Conservation (phyloP, 306 rosid species). For the Hylodesmum podocarpum region DNA sequence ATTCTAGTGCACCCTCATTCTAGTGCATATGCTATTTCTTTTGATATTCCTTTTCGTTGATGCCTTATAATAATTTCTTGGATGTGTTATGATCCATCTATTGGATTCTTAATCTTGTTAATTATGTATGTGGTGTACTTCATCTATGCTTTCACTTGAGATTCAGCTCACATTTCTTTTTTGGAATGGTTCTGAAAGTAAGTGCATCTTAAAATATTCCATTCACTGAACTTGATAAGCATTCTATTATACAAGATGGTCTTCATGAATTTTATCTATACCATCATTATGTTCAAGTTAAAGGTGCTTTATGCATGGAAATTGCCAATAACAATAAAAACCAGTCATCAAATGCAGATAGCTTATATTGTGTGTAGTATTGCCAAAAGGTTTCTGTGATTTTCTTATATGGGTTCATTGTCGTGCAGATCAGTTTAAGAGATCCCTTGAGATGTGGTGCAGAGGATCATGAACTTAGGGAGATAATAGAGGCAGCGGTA, state of each 20-base stretch:
- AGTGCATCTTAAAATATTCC: conserved; percentile 4
- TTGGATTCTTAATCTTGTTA: neutral
- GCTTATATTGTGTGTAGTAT: neutral
- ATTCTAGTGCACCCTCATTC: neutral
- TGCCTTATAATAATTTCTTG: neutral
- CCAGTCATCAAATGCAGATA: neutral
- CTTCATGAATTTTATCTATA: neutral
- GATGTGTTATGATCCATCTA: neutral
- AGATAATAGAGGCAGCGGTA: conserved; percentile 88
- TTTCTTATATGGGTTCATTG: neutral
- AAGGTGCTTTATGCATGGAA: neutral
- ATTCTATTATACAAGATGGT: neutral
- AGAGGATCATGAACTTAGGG: conserved; percentile 66
- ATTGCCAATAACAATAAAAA: neutral
- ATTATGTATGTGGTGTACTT: neutral
- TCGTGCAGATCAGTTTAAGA: conserved; percentile 82
- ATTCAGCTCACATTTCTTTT: neutral
- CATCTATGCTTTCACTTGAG: neutral
- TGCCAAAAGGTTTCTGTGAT: neutral
- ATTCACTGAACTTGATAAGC: neutral
- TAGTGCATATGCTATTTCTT: neutral
- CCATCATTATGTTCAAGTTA: neutral
- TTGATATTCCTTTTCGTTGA: neutral
- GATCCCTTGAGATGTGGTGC: conserved; percentile 83
- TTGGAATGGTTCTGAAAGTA: neutral